Conservation (phyloP, 2,329 filamentous ascomycete species). For the Pestalotiopsis fici region DNA sequence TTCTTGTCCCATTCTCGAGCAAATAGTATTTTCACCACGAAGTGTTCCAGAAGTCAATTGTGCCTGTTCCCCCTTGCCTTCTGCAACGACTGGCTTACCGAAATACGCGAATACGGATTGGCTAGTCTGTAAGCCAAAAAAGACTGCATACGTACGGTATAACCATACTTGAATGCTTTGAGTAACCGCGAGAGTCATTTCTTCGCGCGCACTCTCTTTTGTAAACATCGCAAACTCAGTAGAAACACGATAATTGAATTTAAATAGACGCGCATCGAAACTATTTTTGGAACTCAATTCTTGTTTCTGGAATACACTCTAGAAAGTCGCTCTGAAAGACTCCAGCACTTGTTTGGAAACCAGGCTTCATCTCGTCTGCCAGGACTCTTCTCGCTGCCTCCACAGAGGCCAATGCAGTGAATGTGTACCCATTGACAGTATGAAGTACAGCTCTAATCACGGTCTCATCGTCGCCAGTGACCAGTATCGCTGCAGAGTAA, state of each 20-base stretch:
- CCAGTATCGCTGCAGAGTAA: conserved; percentile 18
- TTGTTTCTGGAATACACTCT: conserved; percentile 7
- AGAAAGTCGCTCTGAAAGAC: conserved; percentile 18
- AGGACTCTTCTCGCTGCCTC: conserved; percentile 17
- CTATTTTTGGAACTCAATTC: neutral
- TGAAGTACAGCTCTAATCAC: conserved; percentile 14
- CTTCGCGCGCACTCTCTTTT: too few relatives aligned
- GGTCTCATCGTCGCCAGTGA: conserved; percentile 10
- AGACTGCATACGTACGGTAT: too few relatives aligned
- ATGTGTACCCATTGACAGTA: conserved; percentile 22
- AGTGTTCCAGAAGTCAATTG: too few relatives aligned
- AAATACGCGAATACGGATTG: too few relatives aligned
- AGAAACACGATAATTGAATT: neutral
- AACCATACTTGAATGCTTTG: too few relatives aligned
- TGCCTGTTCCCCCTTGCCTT: too few relatives aligned
- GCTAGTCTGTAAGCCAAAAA: too few relatives aligned
- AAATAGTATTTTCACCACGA: too few relatives aligned
- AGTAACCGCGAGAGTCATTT: too few relatives aligned
- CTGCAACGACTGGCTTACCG: too few relatives aligned
- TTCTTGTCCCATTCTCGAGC: too few relatives aligned
- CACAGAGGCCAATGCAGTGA: conserved; percentile 17
- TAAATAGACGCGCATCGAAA: neutral
- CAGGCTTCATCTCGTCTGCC: conserved; percentile 10
- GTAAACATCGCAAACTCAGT: too few relatives aligned
- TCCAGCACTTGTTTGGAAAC: conserved; percentile 19